Conservation (phyloP, 2,329 filamentous ascomycete species). For the Scedosporium boydii region DNA sequence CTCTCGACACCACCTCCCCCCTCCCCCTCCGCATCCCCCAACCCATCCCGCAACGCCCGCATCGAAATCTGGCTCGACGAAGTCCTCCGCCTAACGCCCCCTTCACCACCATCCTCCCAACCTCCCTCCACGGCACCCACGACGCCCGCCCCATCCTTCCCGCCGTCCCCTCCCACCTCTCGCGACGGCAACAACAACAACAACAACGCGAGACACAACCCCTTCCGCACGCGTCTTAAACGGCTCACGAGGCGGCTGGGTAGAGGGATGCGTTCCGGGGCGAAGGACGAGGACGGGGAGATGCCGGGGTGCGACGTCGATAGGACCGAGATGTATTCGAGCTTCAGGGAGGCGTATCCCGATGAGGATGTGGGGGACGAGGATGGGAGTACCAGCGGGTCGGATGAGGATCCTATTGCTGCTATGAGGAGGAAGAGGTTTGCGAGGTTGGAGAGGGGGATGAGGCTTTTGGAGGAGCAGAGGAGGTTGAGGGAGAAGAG, state of each 20-base stretch:
- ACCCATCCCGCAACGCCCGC: constrained; percentile 20
- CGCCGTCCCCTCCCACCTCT: constrained; percentile 11
- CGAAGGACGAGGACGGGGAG: not conserved
- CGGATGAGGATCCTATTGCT: constrained; percentile 2
- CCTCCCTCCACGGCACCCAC: constrained; percentile 23
- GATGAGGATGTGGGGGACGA: not conserved
- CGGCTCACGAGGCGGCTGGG: not conserved
- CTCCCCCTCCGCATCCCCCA: not conserved
- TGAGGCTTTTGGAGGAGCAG: constrained; percentile 21
- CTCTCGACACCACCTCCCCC: not conserved
- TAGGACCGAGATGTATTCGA: constrained; percentile 27
- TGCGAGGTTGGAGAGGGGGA: constrained; percentile 30
- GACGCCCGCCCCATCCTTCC: constrained; percentile 19
- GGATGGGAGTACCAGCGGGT: not conserved
- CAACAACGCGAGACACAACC: not conserved
- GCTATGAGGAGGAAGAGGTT: constrained; percentile 21
- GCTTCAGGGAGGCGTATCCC: not conserved
- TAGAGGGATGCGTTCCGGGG: not conserved
- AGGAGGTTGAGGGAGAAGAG: constrained; percentile 11
- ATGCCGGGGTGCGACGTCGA: not conserved
- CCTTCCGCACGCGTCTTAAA: not conserved
- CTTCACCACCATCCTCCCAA: constrained; percentile 17
- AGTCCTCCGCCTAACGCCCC: constrained; percentile 26
- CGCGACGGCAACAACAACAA: constrained; percentile 8
- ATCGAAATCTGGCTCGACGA: constrained; percentile 43